phyloP scores from a whole-genome alignment of 1,284 basidiomycete species.

The Heterobasidion parviporum region DNA sequence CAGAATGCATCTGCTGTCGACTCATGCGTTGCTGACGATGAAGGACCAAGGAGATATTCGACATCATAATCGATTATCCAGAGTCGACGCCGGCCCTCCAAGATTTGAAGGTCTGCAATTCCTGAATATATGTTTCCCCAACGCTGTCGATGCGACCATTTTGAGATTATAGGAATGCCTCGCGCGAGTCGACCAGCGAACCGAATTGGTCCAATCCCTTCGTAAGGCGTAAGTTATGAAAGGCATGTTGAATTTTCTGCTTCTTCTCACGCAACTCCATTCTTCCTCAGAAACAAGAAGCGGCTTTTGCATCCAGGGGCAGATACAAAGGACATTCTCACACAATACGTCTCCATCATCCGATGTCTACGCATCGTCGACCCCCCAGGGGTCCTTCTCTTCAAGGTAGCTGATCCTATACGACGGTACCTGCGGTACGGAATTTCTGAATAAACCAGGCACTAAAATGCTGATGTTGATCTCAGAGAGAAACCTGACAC shows the following conservation, averaged over 20 bases:
- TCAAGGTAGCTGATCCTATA: constrained; percentile 88
- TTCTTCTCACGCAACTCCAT: not conserved
- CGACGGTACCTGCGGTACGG: constrained; percentile 73
- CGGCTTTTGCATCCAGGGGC: constrained; percentile 94
- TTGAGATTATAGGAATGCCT: constrained; percentile 40
- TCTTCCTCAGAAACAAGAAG: constrained; percentile 56
- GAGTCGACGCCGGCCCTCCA: constrained; percentile 82
- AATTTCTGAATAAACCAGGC: not conserved
- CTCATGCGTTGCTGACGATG: not conserved
- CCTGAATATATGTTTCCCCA: not conserved
- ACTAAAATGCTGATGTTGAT: not conserved
- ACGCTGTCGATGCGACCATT: no score
- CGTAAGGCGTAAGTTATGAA: constrained; percentile 51
- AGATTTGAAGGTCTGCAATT: constrained; percentile 67
- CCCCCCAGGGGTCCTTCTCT: constrained; percentile 85
- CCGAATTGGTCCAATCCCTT: constrained; percentile 59
- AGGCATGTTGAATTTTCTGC: constrained; percentile 10
- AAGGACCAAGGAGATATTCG: constrained; percentile 86
- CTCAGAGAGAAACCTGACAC: constrained; percentile 80
- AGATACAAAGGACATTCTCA: constrained; percentile 87
- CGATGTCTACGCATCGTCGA: constrained; percentile 87
- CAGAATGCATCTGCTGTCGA: not conserved
- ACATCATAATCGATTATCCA: constrained; percentile 92
- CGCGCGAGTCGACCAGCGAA: constrained; percentile 70
- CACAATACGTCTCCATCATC: constrained; percentile 93